Evolutionary conservation across 1,139 yeast genomes (phyloP), one percentile per base, ranked within the genome.

Genomic region (Saccharomyces uvarum): DNA sequence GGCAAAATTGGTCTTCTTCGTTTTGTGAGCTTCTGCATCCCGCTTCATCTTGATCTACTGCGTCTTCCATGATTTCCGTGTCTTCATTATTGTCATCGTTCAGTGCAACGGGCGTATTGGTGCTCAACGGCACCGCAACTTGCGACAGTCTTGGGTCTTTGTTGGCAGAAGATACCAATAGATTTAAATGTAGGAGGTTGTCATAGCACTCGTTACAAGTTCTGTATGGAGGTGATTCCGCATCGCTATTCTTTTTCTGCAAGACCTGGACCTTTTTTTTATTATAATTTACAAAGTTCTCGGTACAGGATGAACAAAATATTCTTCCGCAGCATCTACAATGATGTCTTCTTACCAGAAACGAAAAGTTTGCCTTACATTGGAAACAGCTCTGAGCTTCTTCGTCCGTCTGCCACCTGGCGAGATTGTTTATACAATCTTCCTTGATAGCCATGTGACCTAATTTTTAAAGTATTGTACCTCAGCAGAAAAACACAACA

Each of bases 291-390:
- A 63, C 62, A 56, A 65, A 69, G 28, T 59, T 56, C 21, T 56
- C 60, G 33, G 64, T 53, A 50, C 73, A 69, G 9, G 56, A 50
- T 6, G 60, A 62, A 52, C 72, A 69, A 51, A 63, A 70, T 9
- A 68, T 63, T 9, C 67, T 61, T 11, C 72, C 73, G 66, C 70
- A 69, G 59, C 66, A 67, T 49, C 95, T 76, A 69, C 99, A 93
- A 71, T 93, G 99, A 71, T 95, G 99, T 59, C 95, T 80, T 56
- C 99, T 78, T 66, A 77, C 80, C 67, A 88, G 81, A 59, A 91
- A 74, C 1, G 86, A 76, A 71, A 86, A 93, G 44, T 64, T 61
- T 1, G 70, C 59, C 33, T 73, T 70, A 69, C 99, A 93, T 11
- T 83, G 69, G 38, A 77, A 76, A 67, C 99, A 93, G n/a, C 69